phyloP scores from a whole-genome alignment of 2,329 filamentous ascomycete genomes.

The Metarhizium anisopliae region DNA sequence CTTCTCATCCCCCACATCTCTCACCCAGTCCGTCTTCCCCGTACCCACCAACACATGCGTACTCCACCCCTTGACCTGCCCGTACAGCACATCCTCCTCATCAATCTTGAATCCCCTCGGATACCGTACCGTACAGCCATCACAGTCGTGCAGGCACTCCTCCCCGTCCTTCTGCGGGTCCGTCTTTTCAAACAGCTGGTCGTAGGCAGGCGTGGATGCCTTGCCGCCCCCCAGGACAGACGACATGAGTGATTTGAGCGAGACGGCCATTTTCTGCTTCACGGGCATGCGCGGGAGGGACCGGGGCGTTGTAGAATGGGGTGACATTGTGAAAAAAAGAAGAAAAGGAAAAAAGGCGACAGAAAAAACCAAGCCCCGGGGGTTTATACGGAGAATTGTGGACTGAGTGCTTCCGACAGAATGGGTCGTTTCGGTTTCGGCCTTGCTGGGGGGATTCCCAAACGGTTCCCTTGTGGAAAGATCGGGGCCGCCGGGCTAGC shows the following conservation, averaged over 20 bases:
- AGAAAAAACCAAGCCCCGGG: neutral
- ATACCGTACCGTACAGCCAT: conserved; percentile 68
- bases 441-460: neutral
- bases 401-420: neutral
- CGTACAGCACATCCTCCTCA: conserved; percentile 70
- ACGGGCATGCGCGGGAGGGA: conserved; percentile 19
- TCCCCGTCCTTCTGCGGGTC: conserved; percentile 74
- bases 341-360: conserved; percentile 4
- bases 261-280: conserved; percentile 33
- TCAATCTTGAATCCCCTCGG: conserved; percentile 67
- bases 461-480: neutral
- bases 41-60: conserved; percentile 89
- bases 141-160: conserved; percentile 82
- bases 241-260: conserved; percentile 23
- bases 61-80: conserved; percentile 75
- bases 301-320: neutral
- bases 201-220: conserved; percentile 17
- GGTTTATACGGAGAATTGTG: neutral
- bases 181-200: conserved; percentile 62
- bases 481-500: neutral
- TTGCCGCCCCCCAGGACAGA: conserved; percentile 20
- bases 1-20: conserved; percentile 81
- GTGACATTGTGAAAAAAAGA: conserved; percentile 7
- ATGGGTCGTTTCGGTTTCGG: neutral
- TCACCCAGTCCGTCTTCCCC: conserved; percentile 91